Evolutionary conservation across 306 rosid species (phyloP).

Genomic region (Fagus crenata): DNA sequence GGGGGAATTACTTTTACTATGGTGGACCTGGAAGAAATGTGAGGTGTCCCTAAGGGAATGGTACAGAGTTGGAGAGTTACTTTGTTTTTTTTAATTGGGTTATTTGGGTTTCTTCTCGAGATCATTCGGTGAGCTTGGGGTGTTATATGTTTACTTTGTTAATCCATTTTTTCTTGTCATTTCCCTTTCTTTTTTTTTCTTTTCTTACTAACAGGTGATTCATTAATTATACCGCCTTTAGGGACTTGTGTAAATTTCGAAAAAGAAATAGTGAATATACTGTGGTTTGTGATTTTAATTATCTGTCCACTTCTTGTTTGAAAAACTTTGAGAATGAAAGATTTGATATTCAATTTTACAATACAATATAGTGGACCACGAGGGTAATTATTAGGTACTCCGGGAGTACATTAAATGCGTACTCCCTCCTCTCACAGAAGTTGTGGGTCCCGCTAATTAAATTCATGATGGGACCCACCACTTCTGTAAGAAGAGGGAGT

Average conservation of each 20-base stretch:
- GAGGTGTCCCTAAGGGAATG: constrained; percentile 67
- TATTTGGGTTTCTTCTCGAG: constrained; percentile 58
- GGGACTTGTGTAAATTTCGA: constrained; percentile 60
- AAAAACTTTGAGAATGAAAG: background rate
- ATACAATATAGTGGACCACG: background rate
- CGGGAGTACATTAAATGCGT: too few species aligned
- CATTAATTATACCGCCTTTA: constrained; percentile 46
- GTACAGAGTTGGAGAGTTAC: constrained; percentile 33
- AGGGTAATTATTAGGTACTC: too few species aligned
- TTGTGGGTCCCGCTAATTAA: too few species aligned
- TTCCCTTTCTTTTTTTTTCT: constrained; percentile 30
- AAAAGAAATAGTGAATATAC: constrained; percentile 60
- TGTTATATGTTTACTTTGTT: constrained; percentile 16
- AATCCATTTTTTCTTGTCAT: constrained; percentile 37
- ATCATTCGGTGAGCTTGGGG: constrained; percentile 53
- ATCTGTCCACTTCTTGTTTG: background rate
- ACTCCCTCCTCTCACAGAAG: too few species aligned
- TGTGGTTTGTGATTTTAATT: constrained; percentile 34
- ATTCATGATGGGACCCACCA: too few species aligned
- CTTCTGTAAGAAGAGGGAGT: too few species aligned
- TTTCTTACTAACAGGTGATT: constrained; percentile 55
- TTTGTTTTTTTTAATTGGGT: constrained; percentile 20
- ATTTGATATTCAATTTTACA: background rate
- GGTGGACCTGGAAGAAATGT: constrained; percentile 98
- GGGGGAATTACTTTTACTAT: constrained; percentile 95